Conservation (phyloP, 1,139 yeast species). For the Hyphopichia burtonii region DNA sequence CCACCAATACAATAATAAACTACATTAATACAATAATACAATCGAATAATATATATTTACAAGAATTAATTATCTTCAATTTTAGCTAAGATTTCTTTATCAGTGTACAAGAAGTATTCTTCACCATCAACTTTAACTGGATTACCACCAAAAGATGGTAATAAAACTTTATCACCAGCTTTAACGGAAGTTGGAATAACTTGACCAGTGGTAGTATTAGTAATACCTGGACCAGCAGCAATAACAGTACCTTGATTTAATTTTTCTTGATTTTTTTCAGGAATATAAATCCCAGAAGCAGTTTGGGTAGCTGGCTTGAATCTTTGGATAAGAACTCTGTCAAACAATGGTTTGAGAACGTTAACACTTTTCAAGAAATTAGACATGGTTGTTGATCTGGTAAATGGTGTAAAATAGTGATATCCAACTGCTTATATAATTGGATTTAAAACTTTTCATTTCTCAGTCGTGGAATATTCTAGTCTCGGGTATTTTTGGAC, state of each 20-base stretch:
- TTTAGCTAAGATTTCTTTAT: slow-evolving; percentile 92
- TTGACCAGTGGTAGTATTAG: slow-evolving; percentile 61
- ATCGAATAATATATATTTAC: neutral
- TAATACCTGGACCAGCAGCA: slow-evolving; percentile 83
- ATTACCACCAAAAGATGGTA: slow-evolving; percentile 89
- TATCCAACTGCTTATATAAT: too few species aligned
- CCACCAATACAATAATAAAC: too few species aligned
- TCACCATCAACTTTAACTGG: slow-evolving; percentile 83
- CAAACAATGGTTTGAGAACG: slow-evolving; percentile 86
- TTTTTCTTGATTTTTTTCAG: slow-evolving; percentile 95
- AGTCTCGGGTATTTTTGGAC: too few species aligned
- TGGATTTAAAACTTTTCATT: too few species aligned
- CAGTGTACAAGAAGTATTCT: slow-evolving; percentile 78
- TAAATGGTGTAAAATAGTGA: too few species aligned
- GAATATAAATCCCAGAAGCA: slow-evolving; percentile 91
- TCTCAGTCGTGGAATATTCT: too few species aligned
- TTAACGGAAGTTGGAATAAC: slow-evolving; percentile 69
- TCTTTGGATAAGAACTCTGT: slow-evolving; percentile 94
- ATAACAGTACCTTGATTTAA: slow-evolving; percentile 78
- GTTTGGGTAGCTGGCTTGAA: slow-evolving; percentile 90
- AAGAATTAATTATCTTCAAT: slow-evolving; percentile 26
- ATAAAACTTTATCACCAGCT: slow-evolving; percentile 89
- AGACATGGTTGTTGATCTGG: neutral
- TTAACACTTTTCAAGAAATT: slow-evolving; percentile 79
- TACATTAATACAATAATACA: too few species aligned